Conservation (phyloP, 768 basidiomycete species). For the Mycena metata region DNA sequence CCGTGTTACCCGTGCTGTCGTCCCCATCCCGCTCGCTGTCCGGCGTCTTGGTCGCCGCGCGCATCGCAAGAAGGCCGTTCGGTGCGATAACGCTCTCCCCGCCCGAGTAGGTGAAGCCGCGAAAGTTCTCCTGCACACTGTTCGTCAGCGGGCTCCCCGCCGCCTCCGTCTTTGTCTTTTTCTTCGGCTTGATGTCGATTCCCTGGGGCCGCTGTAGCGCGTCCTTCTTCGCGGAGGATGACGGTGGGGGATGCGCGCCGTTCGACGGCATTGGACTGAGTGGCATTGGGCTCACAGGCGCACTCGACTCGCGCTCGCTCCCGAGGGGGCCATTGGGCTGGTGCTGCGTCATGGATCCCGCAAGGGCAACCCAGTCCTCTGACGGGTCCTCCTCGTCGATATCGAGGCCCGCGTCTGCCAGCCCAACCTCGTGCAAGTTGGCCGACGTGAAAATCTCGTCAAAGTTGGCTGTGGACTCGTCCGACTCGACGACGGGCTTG, state of each 20-base stretch:
- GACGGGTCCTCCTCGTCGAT: slow-evolving; percentile 77
- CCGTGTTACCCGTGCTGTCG: slow-evolving; percentile 70
- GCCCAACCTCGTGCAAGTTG: slow-evolving; percentile 83
- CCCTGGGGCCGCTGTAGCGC: slow-evolving; percentile 47
- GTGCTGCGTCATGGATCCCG: slow-evolving; percentile 55
- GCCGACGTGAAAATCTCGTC: slow-evolving; percentile 97
- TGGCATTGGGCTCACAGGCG: slow-evolving; percentile 31
- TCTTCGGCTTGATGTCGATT: slow-evolving; percentile 68
- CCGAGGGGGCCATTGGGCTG: slow-evolving; percentile 86
- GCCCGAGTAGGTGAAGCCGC: slow-evolving; percentile 91
- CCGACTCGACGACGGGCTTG: slow-evolving; percentile 97
- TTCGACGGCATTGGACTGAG: slow-evolving; percentile 40
- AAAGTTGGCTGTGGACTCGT: slow-evolving; percentile 98
- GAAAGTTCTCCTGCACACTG: slow-evolving; percentile 96
- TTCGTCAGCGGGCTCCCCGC: slow-evolving; percentile 83
- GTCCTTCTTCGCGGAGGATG: slow-evolving; percentile 35
- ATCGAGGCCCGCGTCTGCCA: slow-evolving; percentile 63
- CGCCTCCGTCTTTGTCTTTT: slow-evolving; percentile 60
- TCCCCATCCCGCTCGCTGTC: slow-evolving; percentile 52
- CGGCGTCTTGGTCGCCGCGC: slow-evolving; percentile 40
- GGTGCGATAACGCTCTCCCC: slow-evolving; percentile 72
- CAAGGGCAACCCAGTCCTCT: slow-evolving; percentile 70
- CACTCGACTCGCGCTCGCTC: slow-evolving; percentile 55
- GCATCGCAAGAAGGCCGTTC: slow-evolving; percentile 54
- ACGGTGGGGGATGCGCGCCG: slow-evolving; percentile 16